These are phyloP conservation scores for Candida sp. DNA, from an alignment of 1,139 yeast species.

Conservation along the genomic window DNA sequence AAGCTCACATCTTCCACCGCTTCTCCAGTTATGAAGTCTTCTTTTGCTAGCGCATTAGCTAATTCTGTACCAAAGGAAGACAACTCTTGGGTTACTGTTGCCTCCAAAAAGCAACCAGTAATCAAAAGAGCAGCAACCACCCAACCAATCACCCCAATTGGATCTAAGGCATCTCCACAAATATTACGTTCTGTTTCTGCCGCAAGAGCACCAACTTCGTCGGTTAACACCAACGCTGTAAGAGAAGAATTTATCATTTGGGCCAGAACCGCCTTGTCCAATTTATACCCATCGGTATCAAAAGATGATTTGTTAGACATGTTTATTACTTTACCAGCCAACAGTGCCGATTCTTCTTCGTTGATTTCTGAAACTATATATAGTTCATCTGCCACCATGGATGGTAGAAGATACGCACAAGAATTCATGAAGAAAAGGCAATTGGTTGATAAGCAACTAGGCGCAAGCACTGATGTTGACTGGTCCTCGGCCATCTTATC, in stretches of 20 bases:
- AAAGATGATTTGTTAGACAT: conserved; percentile 76
- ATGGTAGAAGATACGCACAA: conserved; percentile 90
- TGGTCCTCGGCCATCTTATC: conserved; percentile 65
- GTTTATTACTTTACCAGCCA: conserved; percentile 72
- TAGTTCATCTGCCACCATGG: conserved; percentile 88
- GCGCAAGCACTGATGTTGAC: conserved; percentile 49
- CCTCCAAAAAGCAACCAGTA: conserved; percentile 22
- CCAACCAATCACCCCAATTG: conserved; percentile 19
- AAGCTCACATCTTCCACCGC: conserved; percentile 13
- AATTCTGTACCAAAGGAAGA: conserved; percentile 27
- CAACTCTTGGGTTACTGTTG: conserved; percentile 44
- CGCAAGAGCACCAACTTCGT: conserved; percentile 20
- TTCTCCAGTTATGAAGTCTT: conserved; percentile 13
- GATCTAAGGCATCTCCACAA: conserved; percentile 37
- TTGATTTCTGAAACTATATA: conserved; percentile 92
- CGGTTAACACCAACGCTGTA: conserved; percentile 26
- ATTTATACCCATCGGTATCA: conserved; percentile 71
- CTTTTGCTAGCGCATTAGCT: conserved; percentile 30
- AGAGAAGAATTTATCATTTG: conserved; percentile 75
- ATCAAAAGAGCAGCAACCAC: conserved; percentile 19
- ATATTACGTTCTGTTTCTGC: conserved; percentile 46
- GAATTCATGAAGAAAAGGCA: conserved; percentile 82
- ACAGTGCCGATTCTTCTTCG: conserved; percentile 66
- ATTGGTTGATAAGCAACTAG: conserved; percentile 60
- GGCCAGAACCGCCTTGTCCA: conserved; percentile 77